Evolutionary conservation across 345 rosid species (phyloP), one percentile per base, ranked within the genome.

Genomic region (Bruguiera parviflora): DNA sequence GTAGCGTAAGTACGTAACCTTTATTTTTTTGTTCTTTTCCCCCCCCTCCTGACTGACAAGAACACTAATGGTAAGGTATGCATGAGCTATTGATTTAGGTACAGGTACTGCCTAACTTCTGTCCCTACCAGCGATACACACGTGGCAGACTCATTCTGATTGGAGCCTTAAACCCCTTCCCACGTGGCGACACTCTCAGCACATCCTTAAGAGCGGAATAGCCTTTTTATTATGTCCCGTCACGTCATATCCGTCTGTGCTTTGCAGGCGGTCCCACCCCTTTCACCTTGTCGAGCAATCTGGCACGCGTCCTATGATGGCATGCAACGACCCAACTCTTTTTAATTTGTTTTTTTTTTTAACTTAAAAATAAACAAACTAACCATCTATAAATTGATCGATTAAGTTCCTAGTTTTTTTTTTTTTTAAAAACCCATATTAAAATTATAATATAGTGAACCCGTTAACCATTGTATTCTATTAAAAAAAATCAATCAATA

Each of bases 151-250:
- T 13, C 19, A 19, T 53, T 72, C 27, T 70, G 63, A 79, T 81
- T 77, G 82, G 84, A 69, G 59, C 43, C 70, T 61, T 32, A 51
- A 32, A 53, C 5, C 28, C 37, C 3, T 28, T 60, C 71, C 71
- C 87, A 67, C 66, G 81, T 81, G 85, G 79, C 84, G 63, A 5
- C 39, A 0, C n/a, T 62, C 73, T 75, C 84, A 64, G 52, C 71
- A 62, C 28, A 33, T 60, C 46, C 10, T 27, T 15, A 20, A 33
- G 63, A 39, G 65, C 67, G 68, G 69, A 53, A 57, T 28, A 74
- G 80, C 86, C 85, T 77, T 71, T 66, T 63, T 80, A 85, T 83
- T 68, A 22, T 57, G 78, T 77, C 75, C 63, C 66, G 64, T 86
- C 86, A 74, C 84, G 76, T 81, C 86, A 73, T 65, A 58, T 69